A percentile compares a stretch with the other conserved stretches of the same genome.
phyloP scores from a whole-genome alignment of 2,329 filamentous ascomycete genomes.

The Aspergillus transmontanensis region DNA sequence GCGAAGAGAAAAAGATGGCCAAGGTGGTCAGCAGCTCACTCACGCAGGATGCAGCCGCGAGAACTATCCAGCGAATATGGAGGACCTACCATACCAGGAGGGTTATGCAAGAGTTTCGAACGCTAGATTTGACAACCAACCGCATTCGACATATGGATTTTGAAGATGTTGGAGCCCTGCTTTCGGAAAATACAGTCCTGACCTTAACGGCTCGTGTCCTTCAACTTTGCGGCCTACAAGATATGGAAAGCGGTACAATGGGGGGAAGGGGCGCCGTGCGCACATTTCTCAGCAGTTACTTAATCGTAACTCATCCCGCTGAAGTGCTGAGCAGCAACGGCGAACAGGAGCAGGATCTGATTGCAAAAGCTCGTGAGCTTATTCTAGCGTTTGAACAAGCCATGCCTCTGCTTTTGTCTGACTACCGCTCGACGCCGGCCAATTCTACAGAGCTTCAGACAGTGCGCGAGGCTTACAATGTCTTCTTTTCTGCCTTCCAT shows the following conservation, averaged over 20 bases:
- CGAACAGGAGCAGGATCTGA: slow-evolving; percentile 64
- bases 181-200: slow-evolving; percentile 59
- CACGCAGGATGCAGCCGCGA: slow-evolving; percentile 56
- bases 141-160: slow-evolving; percentile 57
- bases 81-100: slow-evolving; percentile 52
- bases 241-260: slow-evolving; percentile 51
- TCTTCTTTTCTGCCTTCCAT: slow-evolving; percentile 64
- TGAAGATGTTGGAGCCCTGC: slow-evolving; percentile 59
- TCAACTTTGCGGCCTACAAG: slow-evolving; percentile 58
- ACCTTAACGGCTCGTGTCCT: slow-evolving; percentile 57
- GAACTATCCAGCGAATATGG: slow-evolving; percentile 62
- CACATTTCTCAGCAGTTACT: slow-evolving; percentile 65
- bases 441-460: slow-evolving; percentile 51
- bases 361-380: slow-evolving; percentile 62
- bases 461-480: slow-evolving; percentile 59
- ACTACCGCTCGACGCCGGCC: slow-evolving; percentile 40
- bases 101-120: slow-evolving; percentile 54
- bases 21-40: slow-evolving; percentile 41
- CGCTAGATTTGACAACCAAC: slow-evolving; percentile 56
- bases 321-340: slow-evolving; percentile 64
- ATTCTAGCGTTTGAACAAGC: slow-evolving; percentile 59
- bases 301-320: slow-evolving; percentile 63
- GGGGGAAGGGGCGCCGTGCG: slow-evolving; percentile 56
- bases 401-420: slow-evolving; percentile 52
- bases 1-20: slow-evolving; percentile 46